Evolutionary conservation across 768 basidiomycete genomes (phyloP).

Genomic region (Suillus plorans): DNA sequence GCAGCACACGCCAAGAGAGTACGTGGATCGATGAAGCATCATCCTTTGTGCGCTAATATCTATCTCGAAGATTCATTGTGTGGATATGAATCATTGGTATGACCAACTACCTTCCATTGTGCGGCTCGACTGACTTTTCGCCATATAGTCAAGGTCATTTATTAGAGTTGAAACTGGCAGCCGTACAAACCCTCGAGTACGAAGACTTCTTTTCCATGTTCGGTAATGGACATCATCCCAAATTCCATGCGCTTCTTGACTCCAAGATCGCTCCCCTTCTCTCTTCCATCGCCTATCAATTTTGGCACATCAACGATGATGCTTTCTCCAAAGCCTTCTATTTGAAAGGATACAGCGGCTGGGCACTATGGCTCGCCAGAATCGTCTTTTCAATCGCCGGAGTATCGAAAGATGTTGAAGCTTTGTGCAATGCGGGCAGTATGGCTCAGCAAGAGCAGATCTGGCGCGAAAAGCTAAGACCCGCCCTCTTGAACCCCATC

Average conservation of each 20-base stretch:
- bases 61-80: constrained; percentile 55
- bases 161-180: constrained; percentile 75
- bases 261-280: constrained; percentile 62
- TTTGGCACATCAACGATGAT: constrained; percentile 65
- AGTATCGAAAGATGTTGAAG: constrained; percentile 52
- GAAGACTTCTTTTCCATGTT: constrained; percentile 68
- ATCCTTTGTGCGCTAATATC: neutral
- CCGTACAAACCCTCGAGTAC: constrained; percentile 53
- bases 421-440: constrained; percentile 54
- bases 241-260: constrained; percentile 62
- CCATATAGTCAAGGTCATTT: constrained; percentile 65
- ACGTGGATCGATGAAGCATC: constrained; percentile 13
- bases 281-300: constrained; percentile 72
- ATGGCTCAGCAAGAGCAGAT: constrained; percentile 58
- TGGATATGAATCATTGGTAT: constrained; percentile 70
- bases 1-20: constrained; percentile 57
- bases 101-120: neutral
- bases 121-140: constrained; percentile 2
- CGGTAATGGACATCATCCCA: constrained; percentile 58
- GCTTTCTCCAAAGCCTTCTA: constrained; percentile 59
- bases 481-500: constrained; percentile 57
- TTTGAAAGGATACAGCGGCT: constrained; percentile 63
- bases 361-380: constrained; percentile 62
- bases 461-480: constrained; percentile 59
- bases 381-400: constrained; percentile 61